These are phyloP conservation scores for Neltuma alba DNA, from an alignment of 306 rosid species.

Conservation along the genomic window DNA sequence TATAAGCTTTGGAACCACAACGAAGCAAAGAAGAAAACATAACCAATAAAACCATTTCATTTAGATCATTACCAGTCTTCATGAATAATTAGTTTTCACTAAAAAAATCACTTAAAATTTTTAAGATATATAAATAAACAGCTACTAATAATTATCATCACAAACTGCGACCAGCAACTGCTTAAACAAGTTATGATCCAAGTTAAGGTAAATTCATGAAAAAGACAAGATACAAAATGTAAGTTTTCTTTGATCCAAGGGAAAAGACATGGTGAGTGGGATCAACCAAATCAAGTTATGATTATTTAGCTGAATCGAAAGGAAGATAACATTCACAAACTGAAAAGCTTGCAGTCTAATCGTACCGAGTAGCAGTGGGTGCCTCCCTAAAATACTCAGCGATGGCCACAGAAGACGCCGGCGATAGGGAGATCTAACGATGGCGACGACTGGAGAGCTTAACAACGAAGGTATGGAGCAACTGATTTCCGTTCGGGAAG, in stretches of 20 bases:
- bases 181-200: not conserved
- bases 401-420: not conserved
- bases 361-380: not conserved
- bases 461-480: not conserved
- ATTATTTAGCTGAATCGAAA: not conserved
- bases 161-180: not conserved
- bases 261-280: not conserved
- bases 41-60: not conserved
- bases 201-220: not conserved
- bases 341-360: not conserved
- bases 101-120: not conserved
- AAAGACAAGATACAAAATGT: not conserved
- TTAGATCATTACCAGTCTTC: not conserved
- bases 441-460: not conserved
- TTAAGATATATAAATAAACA: not conserved
- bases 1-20: not conserved
- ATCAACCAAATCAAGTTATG: not conserved
- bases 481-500: not conserved
- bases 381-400: not conserved
- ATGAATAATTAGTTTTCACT: not conserved
- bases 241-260: not conserved
- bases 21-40: not conserved
- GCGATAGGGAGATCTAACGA: not conserved
- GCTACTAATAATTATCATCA: not conserved
- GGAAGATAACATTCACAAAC: not conserved